Evolutionary conservation across 2,329 filamentous ascomycete genomes (phyloP).

Genomic region (Thelonectria olida): DNA sequence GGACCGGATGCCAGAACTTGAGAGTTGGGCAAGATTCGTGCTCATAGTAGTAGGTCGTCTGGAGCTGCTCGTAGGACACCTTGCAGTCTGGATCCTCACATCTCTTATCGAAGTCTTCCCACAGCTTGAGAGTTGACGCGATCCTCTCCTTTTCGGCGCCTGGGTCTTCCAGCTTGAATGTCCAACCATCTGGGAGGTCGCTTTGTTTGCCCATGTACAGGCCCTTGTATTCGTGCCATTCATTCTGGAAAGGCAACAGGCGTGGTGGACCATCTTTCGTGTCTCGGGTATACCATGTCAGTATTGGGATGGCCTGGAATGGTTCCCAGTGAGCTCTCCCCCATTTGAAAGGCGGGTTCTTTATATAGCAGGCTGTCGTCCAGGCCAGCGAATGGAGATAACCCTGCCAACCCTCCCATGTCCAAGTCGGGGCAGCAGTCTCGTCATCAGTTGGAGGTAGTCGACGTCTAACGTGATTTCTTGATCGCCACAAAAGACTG

Average conservation of each 20-base stretch:
- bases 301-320: constrained; percentile 9
- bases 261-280: not conserved
- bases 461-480: not conserved
- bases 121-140: not conserved
- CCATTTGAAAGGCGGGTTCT: not conserved
- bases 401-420: constrained; percentile 12
- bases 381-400: not conserved
- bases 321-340: constrained; percentile 5
- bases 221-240: constrained; percentile 15
- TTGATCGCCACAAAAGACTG: constrained; percentile 5
- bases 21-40: not conserved
- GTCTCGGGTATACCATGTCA: constrained; percentile 12
- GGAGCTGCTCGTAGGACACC: constrained; percentile 1
- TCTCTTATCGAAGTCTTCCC: not conserved
- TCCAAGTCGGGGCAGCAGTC: constrained; percentile 1
- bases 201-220: constrained; percentile 8
- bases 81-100: constrained; percentile 6
- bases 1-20: constrained; percentile 10
- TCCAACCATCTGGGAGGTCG: constrained; percentile 4
- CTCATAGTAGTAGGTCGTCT: constrained; percentile 16
- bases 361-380: constrained; percentile 10
- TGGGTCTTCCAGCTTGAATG: not conserved
- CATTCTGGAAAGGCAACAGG: constrained; percentile 13
- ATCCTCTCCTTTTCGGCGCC: not conserved
- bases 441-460: not conserved